These are phyloP conservation scores for Podospora australis DNA, from an alignment of 495 filamentous ascomycete species.

Conservation along the genomic window DNA sequence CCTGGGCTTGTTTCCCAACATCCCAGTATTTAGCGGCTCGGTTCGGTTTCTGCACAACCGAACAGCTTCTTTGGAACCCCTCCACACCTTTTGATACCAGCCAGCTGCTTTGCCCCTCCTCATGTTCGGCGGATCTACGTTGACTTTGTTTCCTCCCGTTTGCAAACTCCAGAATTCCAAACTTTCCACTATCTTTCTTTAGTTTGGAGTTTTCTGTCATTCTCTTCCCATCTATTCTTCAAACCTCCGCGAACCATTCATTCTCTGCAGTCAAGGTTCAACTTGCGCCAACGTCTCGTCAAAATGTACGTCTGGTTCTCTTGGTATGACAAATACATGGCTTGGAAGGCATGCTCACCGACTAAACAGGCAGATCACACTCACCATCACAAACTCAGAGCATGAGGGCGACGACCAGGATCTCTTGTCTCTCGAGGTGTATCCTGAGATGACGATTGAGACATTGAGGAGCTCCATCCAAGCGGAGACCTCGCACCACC, in stretches of 20 bases:
- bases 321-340: background rate
- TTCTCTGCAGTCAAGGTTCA: background rate
- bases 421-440: constrained; percentile 77
- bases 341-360: background rate
- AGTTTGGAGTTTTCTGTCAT: no score
- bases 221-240: no score
- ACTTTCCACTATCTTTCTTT: no score
- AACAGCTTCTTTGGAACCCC: no score
- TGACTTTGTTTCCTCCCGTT: no score
- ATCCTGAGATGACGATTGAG: constrained; percentile 73
- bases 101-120: no score
- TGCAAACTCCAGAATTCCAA: no score
- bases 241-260: no score
- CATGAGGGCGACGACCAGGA: constrained; percentile 61
- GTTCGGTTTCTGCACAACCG: constrained; percentile 7
- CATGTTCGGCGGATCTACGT: no score
- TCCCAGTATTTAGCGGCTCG: constrained; percentile 2
- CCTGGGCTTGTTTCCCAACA: background rate
- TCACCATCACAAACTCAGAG: constrained; percentile 76
- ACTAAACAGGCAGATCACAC: constrained; percentile 25
- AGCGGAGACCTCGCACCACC: constrained; percentile 47
- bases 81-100: no score
- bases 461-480: constrained; percentile 80
- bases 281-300: background rate
- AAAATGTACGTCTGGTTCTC: constrained; percentile 5